Base-by-base conservation (phyloP, 352 stramenopile genomes). In the Phytophthora meadii region DNA sequence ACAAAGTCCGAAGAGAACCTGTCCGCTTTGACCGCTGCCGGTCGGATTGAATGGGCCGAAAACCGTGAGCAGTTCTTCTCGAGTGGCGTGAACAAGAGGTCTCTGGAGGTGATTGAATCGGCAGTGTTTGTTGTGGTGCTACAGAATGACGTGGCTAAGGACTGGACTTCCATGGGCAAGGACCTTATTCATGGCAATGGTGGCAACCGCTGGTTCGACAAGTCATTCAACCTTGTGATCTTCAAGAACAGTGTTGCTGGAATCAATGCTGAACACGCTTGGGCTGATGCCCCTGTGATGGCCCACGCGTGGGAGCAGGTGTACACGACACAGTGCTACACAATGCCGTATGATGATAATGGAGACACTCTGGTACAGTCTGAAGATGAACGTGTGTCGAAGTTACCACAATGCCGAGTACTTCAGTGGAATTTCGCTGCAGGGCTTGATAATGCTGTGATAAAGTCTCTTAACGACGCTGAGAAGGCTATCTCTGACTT, bases 161-260 rank as follows among this genome's bases (percentile, higher is more conserved):
- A 89, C 52, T 93, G 83, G 74, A 91, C 74, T 1, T 76, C 65
- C 5, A 90, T 92, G 72, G 85, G 85, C 48, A 84, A 83, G 47
- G 77, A 90, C 52, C 68, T 95, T 7, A 94, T 97, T 50, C 88
- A 95, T 66, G 88, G 90, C 57, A 90, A 46, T 48, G 95, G 95
- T 36, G 79, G 82, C 51, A 99, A 98, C 85, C 92, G 97, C 42
- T 99, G 93, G 92, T 99, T 98, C 65, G 97, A 99, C 77, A 99
- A 99, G 80, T 96, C 88, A 5, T 95, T 99, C 59, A 97, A 98
- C 72, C 53, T 99, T 4, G 87, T 99, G 32, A 87, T 98, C 30
- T 98, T 96, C 64, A 89, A 90, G 37, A 99, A 99, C 77, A 96
- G 94, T 17, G 94, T 98, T 28, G 85, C 84, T 47, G 97, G 95